Base-by-base conservation (phyloP, 2,329 filamentous ascomycete species). In the Niveomyces coronatus region DNA sequence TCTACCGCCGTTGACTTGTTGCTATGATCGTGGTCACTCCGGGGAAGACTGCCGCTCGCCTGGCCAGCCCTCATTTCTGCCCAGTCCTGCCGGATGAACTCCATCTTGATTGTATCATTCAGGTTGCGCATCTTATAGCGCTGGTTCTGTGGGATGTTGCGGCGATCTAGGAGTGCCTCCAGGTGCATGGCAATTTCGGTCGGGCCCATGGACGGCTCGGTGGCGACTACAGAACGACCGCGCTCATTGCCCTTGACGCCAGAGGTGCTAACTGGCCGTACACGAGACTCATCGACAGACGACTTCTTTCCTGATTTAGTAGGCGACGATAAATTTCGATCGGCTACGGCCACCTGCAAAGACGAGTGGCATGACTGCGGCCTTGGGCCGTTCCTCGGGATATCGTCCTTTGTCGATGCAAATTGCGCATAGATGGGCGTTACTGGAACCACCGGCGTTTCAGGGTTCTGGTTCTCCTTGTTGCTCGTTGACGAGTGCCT, bases 91-190 rank as follows among this genome's bases (percentile, higher is more conserved):
- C 82, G 80, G 50, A 96, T 87, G 51, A 98, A 93, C 54, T 96
- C 88, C 55, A 87, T 85, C 62, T 98, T 98, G 65, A 96, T 88
- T 24, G 84, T 82, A 47, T 85, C 74, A 45, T 85, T 86, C 43
- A 98, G 67, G 40, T 80, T 88, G 31, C 89, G 76, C 87, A 98
- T 95, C 63, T 93, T 93, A 58, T 89, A 86, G 39, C 89, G 74
- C 68, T 94, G 87, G 46, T 94, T 84, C 53, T 93, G 85, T 3
- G 89, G 88, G 39, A 96, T 94, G 52, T 96, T 94, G 46, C 89
- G 76, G 14, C 88, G 79, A 55, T 94, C 86, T 59, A 94, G 57
- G 59, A 76, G 70, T 3, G 71, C 74, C 49, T 80, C 74, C 33
- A 77, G 67, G 45, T 76, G 71, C 41, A 59, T 62, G 44, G 74